phyloP scores from a whole-genome alignment of 306 rosid genomes.

The Lathyrus aphaca region DNA sequence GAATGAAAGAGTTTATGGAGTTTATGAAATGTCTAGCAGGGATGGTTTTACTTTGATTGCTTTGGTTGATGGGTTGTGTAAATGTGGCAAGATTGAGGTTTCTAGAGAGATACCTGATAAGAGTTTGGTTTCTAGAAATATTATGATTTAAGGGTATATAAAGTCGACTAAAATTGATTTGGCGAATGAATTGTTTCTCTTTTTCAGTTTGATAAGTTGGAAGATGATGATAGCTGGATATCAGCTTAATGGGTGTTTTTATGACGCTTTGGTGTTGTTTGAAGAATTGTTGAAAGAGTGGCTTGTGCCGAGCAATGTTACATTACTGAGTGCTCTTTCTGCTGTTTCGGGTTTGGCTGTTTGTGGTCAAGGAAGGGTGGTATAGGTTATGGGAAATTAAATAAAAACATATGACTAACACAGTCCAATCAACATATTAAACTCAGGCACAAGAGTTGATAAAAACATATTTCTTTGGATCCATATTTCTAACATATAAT shows the following conservation, averaged over 20 bases:
- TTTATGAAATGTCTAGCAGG: slow-evolving; percentile 51
- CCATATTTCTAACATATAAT: slow-evolving; percentile 41
- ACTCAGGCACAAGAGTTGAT: slow-evolving; percentile 35
- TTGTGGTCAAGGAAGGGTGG: slow-evolving; percentile 33
- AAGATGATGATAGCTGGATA: slow-evolving; percentile 61
- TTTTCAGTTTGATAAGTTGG: slow-evolving; percentile 47
- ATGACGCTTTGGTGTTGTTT: slow-evolving; percentile 51
- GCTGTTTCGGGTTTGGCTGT: slow-evolving; percentile 53
- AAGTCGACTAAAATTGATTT: slow-evolving; percentile 45
- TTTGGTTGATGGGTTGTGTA: slow-evolving; percentile 58
- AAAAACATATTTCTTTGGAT: slow-evolving; percentile 15
- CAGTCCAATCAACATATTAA: slow-evolving; percentile 1
- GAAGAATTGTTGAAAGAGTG: slow-evolving; percentile 48
- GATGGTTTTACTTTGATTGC: slow-evolving; percentile 58
- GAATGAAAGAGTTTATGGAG: too few relatives aligned
- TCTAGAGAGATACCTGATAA: slow-evolving; percentile 51
- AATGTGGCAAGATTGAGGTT: slow-evolving; percentile 50
- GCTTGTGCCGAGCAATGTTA: slow-evolving; percentile 50
- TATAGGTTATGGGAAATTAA: background rate
- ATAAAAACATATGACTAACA: background rate
- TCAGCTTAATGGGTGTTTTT: slow-evolving; percentile 49
- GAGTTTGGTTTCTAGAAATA: slow-evolving; percentile 62
- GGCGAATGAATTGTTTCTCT: slow-evolving; percentile 49
- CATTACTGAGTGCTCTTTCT: slow-evolving; percentile 50
- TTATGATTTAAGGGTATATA: slow-evolving; percentile 66